Evolutionary conservation across 192 early-diverging fungal genomes (phyloP).

Genomic region (Endogone sp.): DNA sequence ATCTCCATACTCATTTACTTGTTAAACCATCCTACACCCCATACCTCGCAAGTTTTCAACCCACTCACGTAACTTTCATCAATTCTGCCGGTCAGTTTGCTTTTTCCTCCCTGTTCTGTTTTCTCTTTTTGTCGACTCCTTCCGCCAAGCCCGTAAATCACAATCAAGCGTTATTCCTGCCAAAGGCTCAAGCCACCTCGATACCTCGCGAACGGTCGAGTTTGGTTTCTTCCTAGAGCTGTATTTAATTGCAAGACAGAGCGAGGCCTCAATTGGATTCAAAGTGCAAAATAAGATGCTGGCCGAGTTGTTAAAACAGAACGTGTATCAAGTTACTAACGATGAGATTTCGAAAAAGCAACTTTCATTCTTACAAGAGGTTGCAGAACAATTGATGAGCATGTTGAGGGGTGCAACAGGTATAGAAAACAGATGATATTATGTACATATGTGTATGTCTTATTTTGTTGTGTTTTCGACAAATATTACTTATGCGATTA

Average conservation of each 20-base stretch:
- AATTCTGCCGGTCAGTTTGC: neutral
- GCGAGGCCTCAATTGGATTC: neutral
- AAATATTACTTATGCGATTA: neutral
- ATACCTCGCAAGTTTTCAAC: neutral
- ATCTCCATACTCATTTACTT: neutral
- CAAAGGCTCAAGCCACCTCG: neutral
- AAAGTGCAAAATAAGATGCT: neutral
- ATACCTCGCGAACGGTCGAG: neutral
- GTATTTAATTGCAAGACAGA: neutral
- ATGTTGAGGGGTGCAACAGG: neutral
- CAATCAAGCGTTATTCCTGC: neutral
- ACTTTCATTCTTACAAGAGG: neutral
- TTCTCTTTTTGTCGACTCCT: neutral
- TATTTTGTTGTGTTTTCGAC: too few relatives aligned
- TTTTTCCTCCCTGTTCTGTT: neutral
- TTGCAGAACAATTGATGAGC: neutral
- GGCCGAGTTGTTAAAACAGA: neutral
- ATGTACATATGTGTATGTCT: too few relatives aligned
- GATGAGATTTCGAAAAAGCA: neutral
- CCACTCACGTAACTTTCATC: neutral
- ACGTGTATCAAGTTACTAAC: neutral
- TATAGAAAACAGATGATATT: neutral
- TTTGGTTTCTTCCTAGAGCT: neutral
- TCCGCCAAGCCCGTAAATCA: neutral
- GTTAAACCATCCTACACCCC: neutral